Percentiles rank a stretch among this genome's conserved stretches.
phyloP scores from a whole-genome alignment of 345 rosid species.

The Abelmoschus esculentus region DNA sequence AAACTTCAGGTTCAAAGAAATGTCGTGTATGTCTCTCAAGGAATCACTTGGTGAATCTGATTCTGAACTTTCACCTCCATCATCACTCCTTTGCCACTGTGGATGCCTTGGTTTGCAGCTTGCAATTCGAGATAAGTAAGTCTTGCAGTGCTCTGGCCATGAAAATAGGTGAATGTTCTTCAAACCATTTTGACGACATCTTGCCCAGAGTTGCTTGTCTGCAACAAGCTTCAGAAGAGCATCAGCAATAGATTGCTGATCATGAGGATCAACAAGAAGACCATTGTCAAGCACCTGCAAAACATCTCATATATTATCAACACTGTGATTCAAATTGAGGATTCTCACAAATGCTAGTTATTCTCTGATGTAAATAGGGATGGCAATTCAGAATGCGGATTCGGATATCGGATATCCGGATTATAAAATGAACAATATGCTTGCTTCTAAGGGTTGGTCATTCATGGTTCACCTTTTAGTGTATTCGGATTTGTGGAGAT shows the following conservation, averaged over 20 bases:
- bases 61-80: slow-evolving; percentile 63
- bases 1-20: slow-evolving; percentile 87
- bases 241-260: slow-evolving; percentile 80
- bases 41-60: slow-evolving; percentile 92
- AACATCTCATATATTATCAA: not conserved
- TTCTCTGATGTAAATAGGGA: not conserved
- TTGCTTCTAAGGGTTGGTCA: too few relatives aligned
- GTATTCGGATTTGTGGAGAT: too few relatives aligned
- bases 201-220: slow-evolving; percentile 93
- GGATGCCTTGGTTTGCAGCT: slow-evolving; percentile 95
- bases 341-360: not conserved
- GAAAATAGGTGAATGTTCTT: slow-evolving; percentile 94
- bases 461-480: too few relatives aligned
- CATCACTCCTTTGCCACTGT: slow-evolving; percentile 79
- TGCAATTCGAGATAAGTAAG: slow-evolving; percentile 82
- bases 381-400: too few relatives aligned
- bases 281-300: slow-evolving; percentile 93
- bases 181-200: slow-evolving; percentile 90
- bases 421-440: too few relatives aligned
- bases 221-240: slow-evolving; percentile 97
- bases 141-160: slow-evolving; percentile 99
- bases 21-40: slow-evolving; percentile 83
- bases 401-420: too few relatives aligned
- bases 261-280: slow-evolving; percentile 95
- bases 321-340: not conserved